These are phyloP conservation scores for Decorospora gaudefroyi DNA, from an alignment of 2,329 filamentous ascomycete genomes.

Conservation along the genomic window DNA sequence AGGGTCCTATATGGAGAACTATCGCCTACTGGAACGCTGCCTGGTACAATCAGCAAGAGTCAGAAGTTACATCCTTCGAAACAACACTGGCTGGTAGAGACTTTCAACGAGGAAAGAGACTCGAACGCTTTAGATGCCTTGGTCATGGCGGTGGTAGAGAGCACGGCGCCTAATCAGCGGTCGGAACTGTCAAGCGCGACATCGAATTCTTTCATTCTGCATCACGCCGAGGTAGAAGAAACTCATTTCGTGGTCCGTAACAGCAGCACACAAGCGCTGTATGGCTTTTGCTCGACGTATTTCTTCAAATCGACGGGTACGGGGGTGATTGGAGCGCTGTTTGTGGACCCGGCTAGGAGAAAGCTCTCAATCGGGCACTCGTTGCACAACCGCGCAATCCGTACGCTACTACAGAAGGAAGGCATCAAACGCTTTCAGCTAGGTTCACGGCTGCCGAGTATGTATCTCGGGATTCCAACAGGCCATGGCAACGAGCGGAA, in stretches of 20 bases:
- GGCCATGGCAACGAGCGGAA: slow-evolving; percentile 64
- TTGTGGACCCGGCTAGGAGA: slow-evolving; percentile 84
- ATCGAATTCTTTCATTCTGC: slow-evolving; percentile 76
- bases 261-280: slow-evolving; percentile 86
- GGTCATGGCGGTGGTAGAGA: slow-evolving; percentile 69
- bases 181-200: slow-evolving; percentile 71
- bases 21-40: slow-evolving; percentile 59
- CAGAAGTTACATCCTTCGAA: slow-evolving; percentile 86
- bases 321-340: slow-evolving; percentile 81
- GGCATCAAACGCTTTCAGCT: slow-evolving; percentile 80
- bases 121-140: slow-evolving; percentile 73
- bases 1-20: slow-evolving; percentile 81
- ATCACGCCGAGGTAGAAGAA: slow-evolving; percentile 72
- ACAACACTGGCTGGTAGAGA: slow-evolving; percentile 93
- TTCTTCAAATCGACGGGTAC: slow-evolving; percentile 70
- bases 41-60: slow-evolving; percentile 80
- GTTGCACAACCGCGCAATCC: slow-evolving; percentile 81
- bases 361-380: slow-evolving; percentile 90
- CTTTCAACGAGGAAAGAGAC: slow-evolving; percentile 81
- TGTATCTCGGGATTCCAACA: slow-evolving; percentile 84
- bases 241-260: slow-evolving; percentile 91
- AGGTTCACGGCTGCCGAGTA: slow-evolving; percentile 77
- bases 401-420: slow-evolving; percentile 70
- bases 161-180: slow-evolving; percentile 66
- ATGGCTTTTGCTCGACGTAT: slow-evolving; percentile 91